phyloP scores from a whole-genome alignment of 2,329 filamentous ascomycete species.

The Pyricularia grisea region DNA sequence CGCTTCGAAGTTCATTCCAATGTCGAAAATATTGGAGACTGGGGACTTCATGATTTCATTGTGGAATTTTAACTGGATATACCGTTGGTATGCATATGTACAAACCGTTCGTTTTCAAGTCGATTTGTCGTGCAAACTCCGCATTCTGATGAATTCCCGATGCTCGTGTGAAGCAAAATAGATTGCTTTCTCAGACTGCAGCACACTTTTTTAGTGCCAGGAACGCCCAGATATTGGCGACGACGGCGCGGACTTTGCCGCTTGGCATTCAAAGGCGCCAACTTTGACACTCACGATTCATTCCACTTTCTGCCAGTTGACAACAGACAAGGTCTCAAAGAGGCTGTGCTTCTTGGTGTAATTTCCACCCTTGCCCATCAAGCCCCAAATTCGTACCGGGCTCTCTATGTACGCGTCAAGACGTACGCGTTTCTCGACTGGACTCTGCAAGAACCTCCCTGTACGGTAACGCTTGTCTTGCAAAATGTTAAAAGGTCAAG shows the following conservation, averaged over 20 bases:
- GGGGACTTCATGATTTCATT: not conserved
- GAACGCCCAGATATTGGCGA: not conserved
- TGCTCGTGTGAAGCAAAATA: not conserved
- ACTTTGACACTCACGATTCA: not conserved
- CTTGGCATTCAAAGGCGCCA: not conserved
- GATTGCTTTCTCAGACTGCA: not conserved
- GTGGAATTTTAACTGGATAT: not conserved
- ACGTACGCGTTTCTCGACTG: too few species aligned
- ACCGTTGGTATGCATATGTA: not conserved
- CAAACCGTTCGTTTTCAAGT: not conserved
- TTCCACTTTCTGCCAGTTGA: not conserved
- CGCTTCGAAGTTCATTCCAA: not conserved
- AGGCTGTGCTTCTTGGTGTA: not conserved
- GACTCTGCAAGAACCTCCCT: not conserved
- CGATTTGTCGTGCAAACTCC: not conserved
- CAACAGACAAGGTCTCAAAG: not conserved
- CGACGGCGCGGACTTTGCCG: not conserved
- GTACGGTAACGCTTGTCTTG: not conserved
- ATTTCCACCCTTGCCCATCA: not conserved
- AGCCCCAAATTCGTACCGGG: not conserved
- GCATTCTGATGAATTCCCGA: not conserved
- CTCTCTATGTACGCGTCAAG: not conserved
- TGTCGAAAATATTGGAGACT: not conserved
- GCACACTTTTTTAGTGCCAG: not conserved
- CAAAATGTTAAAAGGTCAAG: not conserved